Evolutionary conservation across 129 eudicot genomes (phyloP).

Genomic region (Deinandra increscens): DNA sequence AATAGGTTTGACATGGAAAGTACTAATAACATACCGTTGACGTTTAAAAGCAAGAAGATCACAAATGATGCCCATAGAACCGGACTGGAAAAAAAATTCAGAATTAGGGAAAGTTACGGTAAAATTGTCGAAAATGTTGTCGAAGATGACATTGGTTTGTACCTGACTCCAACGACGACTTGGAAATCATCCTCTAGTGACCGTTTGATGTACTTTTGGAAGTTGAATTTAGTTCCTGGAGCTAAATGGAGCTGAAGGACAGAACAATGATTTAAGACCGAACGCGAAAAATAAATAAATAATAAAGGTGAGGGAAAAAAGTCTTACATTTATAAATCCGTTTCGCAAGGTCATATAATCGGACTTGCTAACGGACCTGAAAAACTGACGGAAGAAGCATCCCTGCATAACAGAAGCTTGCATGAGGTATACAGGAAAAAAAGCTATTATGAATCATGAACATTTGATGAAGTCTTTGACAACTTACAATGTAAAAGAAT

Average conservation of each 20-base stretch:
- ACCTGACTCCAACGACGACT: conserved; percentile 92
- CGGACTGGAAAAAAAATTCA: conserved; percentile 56
- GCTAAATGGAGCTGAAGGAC: conserved; percentile 69
- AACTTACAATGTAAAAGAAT: conserved; percentile 66
- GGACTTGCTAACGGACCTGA: conserved; percentile 64
- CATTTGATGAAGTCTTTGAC: background rate
- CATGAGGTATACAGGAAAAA: conserved; percentile 1
- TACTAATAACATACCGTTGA: conserved; percentile 44
- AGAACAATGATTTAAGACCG: background rate
- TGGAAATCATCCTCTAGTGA: conserved; percentile 91
- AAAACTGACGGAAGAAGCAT: conserved; percentile 83
- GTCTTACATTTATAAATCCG: conserved; percentile 81
- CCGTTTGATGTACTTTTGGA: conserved; percentile 88
- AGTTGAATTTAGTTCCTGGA: conserved; percentile 75
- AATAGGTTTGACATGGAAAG: background rate
- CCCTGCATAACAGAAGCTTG: conserved; percentile 48
- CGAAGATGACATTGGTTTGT: background rate
- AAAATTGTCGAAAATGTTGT: conserved; percentile 7
- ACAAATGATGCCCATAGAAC: conserved; percentile 91
- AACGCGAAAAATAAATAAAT: background rate
- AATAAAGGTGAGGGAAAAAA: background rate
- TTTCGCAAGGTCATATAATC: conserved; percentile 87
- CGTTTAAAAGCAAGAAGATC: conserved; percentile 86
- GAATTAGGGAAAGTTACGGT: background rate
- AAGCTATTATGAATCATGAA: conserved; percentile 1